A percentile compares a stretch with the other conserved stretches of the same genome.
phyloP scores from a whole-genome alignment of 1,284 basidiomycete species.

The Coniophora puteana region DNA sequence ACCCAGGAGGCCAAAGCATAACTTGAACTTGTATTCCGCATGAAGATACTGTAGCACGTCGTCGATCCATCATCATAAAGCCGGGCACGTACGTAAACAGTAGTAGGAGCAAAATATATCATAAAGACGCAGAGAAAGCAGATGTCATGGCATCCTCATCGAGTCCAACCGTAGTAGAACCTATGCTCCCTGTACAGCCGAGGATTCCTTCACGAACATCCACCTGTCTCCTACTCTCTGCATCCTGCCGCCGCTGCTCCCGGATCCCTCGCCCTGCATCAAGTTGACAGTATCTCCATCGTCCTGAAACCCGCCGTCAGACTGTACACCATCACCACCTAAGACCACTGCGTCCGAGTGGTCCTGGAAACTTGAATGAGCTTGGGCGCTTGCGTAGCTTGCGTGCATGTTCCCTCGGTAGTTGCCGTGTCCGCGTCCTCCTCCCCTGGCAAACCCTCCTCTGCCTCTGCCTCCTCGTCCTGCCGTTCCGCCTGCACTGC shows the following conservation, averaged over 20 bases:
- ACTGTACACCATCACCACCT: constrained; percentile 36
- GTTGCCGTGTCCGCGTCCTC: constrained; percentile 31
- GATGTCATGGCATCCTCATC: too few species aligned
- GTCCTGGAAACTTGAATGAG: too few species aligned
- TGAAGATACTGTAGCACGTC: too few species aligned
- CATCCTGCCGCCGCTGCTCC: constrained; percentile 52
- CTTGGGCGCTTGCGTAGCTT: constrained; percentile 27
- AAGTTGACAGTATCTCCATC: constrained; percentile 7
- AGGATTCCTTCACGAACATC: constrained; percentile 58
- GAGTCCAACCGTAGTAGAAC: too few species aligned
- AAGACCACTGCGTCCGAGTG: constrained; percentile 54
- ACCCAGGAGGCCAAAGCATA: too few species aligned
- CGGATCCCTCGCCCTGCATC: constrained; percentile 12
- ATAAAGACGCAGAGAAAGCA: too few species aligned
- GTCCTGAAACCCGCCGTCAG: constrained; percentile 2
- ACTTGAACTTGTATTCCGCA: too few species aligned
- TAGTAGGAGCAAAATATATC: too few species aligned
- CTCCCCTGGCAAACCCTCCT: constrained; percentile 31
- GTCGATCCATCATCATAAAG: too few species aligned
- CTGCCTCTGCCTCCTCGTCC: constrained; percentile 27
- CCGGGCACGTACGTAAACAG: too few species aligned
- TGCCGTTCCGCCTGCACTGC: constrained; percentile 9
- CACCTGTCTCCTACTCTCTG: constrained; percentile 68
- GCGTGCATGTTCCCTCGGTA: constrained; percentile 26
- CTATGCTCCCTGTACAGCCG: too few species aligned